Evolutionary conservation across 352 stramenopile genomes (phyloP), one percentile per base, ranked within the genome.

Genomic region (Phytophthora lateralis): DNA sequence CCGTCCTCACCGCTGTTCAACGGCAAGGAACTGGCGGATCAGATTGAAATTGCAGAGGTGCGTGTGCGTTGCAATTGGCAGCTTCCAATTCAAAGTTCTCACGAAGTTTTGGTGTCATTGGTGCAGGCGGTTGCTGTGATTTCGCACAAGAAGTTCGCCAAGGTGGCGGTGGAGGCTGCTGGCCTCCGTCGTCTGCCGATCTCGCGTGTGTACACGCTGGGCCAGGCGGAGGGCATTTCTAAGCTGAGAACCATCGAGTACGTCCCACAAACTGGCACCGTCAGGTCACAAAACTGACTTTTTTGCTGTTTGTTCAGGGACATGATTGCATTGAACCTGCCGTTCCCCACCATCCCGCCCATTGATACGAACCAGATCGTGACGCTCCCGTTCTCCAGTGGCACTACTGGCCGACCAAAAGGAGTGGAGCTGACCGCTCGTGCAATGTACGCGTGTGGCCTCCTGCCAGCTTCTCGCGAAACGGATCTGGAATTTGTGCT

Each of bases 361-460:
- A 70, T 74, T 29, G 45, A 71, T 34, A 62, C 60, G 12, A 63
- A 66, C 35, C 60, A 74, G 20, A 49, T 74, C 0, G 66, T 74
- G 47, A 67, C 60, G 9, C 38, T 98, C 10, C 95, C 95, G 2
- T 98, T 97, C 67, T 98, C 90, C 8, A 97, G 82, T 47, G 94
- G 95, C 12, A 98, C 93, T 3, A 98, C 94, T 6, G 91, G 91
- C 15, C 58, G 81, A 6, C 89, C 93, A 2, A 98, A 88, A 67
- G 92, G 89, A n/a, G 91, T 97, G 7, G 92, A 97, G 76, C 66
- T 98, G 27, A 89, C 80, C 27, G 89, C 96, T 66, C 44, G 60
- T 18, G 96, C 95, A 54, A 75, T 98, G 41, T 75, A 89, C 18
- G 61, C 69, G 10, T 97, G 96, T 60, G 64, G 96, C 9, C 49